Conservation (phyloP, 2,329 filamentous ascomycete genomes). For the Thelonectria blattea region DNA sequence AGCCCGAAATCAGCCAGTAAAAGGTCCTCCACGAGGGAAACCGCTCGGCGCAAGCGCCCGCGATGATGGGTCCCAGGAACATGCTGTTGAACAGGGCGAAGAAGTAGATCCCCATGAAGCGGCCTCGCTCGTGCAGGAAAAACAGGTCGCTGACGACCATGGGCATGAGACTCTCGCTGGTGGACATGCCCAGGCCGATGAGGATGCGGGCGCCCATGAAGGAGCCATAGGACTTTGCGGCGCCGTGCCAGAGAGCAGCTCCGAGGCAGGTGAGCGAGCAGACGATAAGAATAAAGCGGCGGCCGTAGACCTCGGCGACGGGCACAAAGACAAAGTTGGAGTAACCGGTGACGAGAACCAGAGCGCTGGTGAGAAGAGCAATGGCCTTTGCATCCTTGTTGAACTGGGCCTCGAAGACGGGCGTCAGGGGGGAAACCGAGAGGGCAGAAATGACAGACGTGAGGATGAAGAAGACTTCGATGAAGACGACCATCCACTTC, state of each 20-base stretch:
- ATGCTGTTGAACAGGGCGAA: not conserved
- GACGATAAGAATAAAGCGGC: slow-evolving; percentile 1
- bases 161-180: slow-evolving; percentile 2
- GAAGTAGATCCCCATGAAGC: slow-evolving; percentile 3
- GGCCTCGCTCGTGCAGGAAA: slow-evolving; percentile 1
- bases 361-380: not conserved
- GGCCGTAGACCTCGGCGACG: not conserved
- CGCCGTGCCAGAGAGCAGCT: not conserved
- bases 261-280: not conserved
- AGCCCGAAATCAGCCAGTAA: not conserved
- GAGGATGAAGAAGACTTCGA: not conserved
- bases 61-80: slow-evolving; percentile 2
- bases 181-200: not conserved
- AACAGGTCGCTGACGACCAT: not conserved
- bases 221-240: not conserved
- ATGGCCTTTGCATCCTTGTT: not conserved
- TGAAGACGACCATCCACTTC: not conserved
- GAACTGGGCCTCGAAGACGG: not conserved
- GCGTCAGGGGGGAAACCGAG: not conserved
- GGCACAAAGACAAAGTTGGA: slow-evolving; percentile 1
- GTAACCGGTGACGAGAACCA: not conserved
- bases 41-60: not conserved
- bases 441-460: not conserved
- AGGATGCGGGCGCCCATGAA: not conserved
- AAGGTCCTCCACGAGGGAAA: slow-evolving; percentile 1